Evolutionary conservation across 2,329 filamentous ascomycete genomes (phyloP).

Genomic region (Scedosporium dehoogii): DNA sequence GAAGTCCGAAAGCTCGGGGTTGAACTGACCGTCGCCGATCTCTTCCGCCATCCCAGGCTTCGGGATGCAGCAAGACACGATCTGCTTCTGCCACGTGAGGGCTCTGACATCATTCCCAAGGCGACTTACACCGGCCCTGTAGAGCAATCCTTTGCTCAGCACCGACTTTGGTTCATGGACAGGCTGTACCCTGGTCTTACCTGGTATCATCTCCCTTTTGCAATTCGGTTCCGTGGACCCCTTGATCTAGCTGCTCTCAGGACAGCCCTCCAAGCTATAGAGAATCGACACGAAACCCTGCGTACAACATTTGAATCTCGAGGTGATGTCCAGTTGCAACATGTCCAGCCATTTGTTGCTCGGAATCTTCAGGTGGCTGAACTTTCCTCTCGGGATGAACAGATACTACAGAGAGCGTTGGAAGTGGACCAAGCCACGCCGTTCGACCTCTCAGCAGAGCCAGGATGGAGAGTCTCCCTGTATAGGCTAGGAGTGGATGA

Average conservation of each 20-base stretch:
- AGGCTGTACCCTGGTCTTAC: constrained; percentile 11
- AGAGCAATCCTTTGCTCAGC: constrained; percentile 15
- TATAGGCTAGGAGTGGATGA: constrained; percentile 9
- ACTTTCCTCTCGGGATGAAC: background rate
- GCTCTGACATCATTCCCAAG: constrained; percentile 14
- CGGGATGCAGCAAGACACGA: constrained; percentile 28
- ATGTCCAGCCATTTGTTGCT: constrained; percentile 1
- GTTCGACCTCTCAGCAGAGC: constrained; percentile 14
- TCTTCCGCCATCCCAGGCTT: constrained; percentile 33
- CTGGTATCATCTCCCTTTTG: constrained; percentile 13
- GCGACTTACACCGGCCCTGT: constrained; percentile 8
- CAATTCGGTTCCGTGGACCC: constrained; percentile 9
- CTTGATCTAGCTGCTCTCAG: constrained; percentile 10
- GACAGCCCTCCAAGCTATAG: constrained; percentile 9
- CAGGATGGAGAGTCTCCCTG: constrained; percentile 14
- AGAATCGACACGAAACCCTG: constrained; percentile 13
- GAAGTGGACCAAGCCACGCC: constrained; percentile 12
- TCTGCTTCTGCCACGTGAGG: constrained; percentile 12
- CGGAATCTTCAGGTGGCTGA: background rate
- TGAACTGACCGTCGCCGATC: constrained; percentile 30
- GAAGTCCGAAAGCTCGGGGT: constrained; percentile 27
- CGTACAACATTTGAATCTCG: constrained; percentile 12
- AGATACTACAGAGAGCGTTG: background rate
- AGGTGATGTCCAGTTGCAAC: constrained; percentile 9
- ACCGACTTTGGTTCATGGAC: constrained; percentile 15